Conservation (phyloP, 2,329 filamentous ascomycete species). For the Monosporascus sp. region DNA sequence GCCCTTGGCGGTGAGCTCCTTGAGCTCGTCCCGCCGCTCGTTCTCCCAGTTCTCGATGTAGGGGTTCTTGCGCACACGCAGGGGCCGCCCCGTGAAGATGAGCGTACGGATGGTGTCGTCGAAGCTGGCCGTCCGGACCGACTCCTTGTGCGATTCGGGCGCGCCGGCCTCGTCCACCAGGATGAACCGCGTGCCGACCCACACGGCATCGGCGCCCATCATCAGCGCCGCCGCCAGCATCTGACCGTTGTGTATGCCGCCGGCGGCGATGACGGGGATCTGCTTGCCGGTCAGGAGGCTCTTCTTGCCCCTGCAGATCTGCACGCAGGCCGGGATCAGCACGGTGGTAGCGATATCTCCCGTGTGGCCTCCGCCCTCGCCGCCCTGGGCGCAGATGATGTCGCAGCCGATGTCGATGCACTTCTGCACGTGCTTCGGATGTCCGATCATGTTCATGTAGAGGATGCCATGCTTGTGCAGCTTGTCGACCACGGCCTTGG, state of each 20-base stretch:
- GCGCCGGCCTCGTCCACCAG: slow-evolving; percentile 92
- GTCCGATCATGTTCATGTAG: slow-evolving; percentile 99
- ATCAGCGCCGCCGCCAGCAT: slow-evolving; percentile 85
- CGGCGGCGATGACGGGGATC: slow-evolving; percentile 89
- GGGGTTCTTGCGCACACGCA: slow-evolving; percentile 87
- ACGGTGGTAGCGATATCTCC: slow-evolving; percentile 89
- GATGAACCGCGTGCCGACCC: slow-evolving; percentile 96
- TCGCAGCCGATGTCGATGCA: slow-evolving; percentile 88
- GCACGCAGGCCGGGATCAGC: slow-evolving; percentile 87
- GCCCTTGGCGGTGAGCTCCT: slow-evolving; percentile 83
- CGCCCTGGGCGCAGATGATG: slow-evolving; percentile 97
- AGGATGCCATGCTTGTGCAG: slow-evolving; percentile 83
- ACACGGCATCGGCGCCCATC: slow-evolving; percentile 88
- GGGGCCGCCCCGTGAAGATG: slow-evolving; percentile 95
- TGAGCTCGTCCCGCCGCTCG: slow-evolving; percentile 86
- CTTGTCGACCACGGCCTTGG: slow-evolving; percentile 81
- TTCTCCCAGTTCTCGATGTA: slow-evolving; percentile 97
- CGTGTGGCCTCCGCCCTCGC: slow-evolving; percentile 94
- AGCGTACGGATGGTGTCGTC: slow-evolving; percentile 96
- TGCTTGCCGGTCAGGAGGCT: slow-evolving; percentile 81
- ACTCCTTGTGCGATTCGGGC: slow-evolving; percentile 89
- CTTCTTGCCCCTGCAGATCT: slow-evolving; percentile 74
- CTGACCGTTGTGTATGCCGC: slow-evolving; percentile 90
- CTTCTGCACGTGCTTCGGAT: slow-evolving; percentile 98
- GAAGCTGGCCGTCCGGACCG: slow-evolving; percentile 83